Evolutionary conservation across 2,329 filamentous ascomycete genomes (phyloP).

Genomic region (Cercospora zeina): DNA sequence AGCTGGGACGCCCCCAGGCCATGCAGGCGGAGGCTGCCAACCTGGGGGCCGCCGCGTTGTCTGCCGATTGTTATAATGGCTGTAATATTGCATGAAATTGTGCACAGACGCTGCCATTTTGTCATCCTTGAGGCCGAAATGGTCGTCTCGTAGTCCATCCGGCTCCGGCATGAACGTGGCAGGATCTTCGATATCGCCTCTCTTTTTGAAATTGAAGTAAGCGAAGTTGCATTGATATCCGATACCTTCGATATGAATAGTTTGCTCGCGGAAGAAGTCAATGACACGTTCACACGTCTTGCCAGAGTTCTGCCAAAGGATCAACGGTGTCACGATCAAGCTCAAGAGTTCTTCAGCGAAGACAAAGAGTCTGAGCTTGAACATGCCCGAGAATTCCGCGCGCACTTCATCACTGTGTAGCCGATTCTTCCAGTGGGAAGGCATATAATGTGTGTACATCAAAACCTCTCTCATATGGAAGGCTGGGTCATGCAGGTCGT

Average conservation of each 20-base stretch:
- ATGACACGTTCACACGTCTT: slow-evolving; percentile 89
- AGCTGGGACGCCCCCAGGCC: slow-evolving; percentile 35
- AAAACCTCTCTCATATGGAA: slow-evolving; percentile 86
- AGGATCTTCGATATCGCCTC: slow-evolving; percentile 53
- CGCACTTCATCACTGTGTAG: slow-evolving; percentile 95
- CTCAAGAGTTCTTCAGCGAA: slow-evolving; percentile 91
- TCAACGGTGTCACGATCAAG: slow-evolving; percentile 86
- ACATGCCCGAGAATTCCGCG: slow-evolving; percentile 82
- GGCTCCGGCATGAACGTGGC: slow-evolving; percentile 41
- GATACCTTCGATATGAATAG: slow-evolving; percentile 91
- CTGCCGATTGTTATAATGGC: slow-evolving; percentile 36
- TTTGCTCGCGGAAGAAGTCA: slow-evolving; percentile 98
- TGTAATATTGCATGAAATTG: slow-evolving; percentile 90
- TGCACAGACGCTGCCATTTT: slow-evolving; percentile 99
- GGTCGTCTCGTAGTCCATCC: slow-evolving; percentile 73
- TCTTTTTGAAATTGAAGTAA: slow-evolving; percentile 94
- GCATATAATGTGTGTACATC: slow-evolving; percentile 88
- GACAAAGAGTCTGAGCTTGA: slow-evolving; percentile 88
- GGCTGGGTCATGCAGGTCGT: slow-evolving; percentile 86
- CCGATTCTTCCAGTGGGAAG: slow-evolving; percentile 81
- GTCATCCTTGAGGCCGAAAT: slow-evolving; percentile 91
- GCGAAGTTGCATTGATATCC: slow-evolving; percentile 97
- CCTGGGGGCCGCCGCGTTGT: slow-evolving; percentile 32
- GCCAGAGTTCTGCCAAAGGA: slow-evolving; percentile 82
- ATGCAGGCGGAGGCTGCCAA: slow-evolving; percentile 38